These are phyloP conservation scores for Apophysomyces elegans DNA, from an alignment of 371 early-diverging fungal genomes.

Conservation along the genomic window DNA sequence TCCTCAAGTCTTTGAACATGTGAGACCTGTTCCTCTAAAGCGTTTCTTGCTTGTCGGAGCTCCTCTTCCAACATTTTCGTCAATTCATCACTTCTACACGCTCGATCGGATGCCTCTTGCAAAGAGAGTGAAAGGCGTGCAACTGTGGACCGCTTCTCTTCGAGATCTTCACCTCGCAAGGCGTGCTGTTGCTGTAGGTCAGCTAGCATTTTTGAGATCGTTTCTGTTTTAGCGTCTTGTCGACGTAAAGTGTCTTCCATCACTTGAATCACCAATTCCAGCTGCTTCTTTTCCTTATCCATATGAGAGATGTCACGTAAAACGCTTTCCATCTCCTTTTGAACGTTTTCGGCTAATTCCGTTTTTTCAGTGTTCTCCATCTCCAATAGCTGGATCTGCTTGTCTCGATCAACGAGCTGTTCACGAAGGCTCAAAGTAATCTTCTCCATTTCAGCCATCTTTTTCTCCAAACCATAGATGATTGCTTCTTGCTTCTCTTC, in stretches of 20 bases:
- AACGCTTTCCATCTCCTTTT: slow-evolving; percentile 30
- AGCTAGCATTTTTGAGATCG: slow-evolving; percentile 26
- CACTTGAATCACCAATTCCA: slow-evolving; percentile 34
- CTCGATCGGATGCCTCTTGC: neutral
- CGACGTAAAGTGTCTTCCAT: slow-evolving; percentile 37
- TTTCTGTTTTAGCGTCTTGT: slow-evolving; percentile 44
- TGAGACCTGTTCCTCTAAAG: slow-evolving; percentile 19
- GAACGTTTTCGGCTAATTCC: slow-evolving; percentile 19
- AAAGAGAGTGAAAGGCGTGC: neutral
- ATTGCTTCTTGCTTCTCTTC: slow-evolving; percentile 50
- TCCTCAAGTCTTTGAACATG: slow-evolving; percentile 17
- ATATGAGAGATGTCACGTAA: slow-evolving; percentile 37
- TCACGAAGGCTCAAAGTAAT: slow-evolving; percentile 26
- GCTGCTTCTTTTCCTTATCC: slow-evolving; percentile 36
- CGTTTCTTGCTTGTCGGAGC: slow-evolving; percentile 18
- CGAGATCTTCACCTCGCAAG: slow-evolving; percentile 35
- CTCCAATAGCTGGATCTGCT: slow-evolving; percentile 31
- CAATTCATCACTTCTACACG: slow-evolving; percentile 14
- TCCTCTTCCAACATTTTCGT: slow-evolving; percentile 20
- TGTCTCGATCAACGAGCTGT: slow-evolving; percentile 37
- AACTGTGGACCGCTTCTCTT: slow-evolving; percentile 21
- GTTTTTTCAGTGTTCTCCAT: slow-evolving; percentile 30
- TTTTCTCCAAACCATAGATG: slow-evolving; percentile 37
- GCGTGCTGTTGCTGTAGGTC: slow-evolving; percentile 38
- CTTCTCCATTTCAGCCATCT: slow-evolving; percentile 43